Evolutionary conservation across 2,329 filamentous ascomycete species (phyloP).

Genomic region (Stachybotrys echinatus): DNA sequence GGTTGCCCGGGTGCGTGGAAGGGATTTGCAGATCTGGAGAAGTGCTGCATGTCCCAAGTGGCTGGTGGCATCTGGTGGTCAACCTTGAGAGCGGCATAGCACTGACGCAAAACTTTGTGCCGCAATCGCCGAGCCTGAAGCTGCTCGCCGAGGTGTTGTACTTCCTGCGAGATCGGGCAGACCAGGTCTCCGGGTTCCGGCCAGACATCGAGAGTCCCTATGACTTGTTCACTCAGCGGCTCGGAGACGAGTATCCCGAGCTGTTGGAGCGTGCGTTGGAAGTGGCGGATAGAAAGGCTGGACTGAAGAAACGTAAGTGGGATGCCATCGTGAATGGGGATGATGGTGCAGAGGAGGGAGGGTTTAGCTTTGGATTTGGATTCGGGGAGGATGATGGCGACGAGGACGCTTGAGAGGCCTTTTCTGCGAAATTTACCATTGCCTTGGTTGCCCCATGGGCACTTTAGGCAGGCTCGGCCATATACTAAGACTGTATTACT

Average conservation of each 20-base stretch:
- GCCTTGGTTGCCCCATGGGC: not conserved
- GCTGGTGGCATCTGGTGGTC: slow-evolving; percentile 96
- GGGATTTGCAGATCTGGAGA: slow-evolving; percentile 81
- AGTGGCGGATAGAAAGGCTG: slow-evolving; percentile 57
- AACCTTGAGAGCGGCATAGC: slow-evolving; percentile 83
- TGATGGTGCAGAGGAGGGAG: slow-evolving; percentile 26
- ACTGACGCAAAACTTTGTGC: slow-evolving; percentile 93
- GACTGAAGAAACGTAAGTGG: slow-evolving; percentile 75
- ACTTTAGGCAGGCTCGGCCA: not conserved
- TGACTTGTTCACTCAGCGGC: slow-evolving; percentile 64
- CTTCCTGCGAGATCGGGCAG: slow-evolving; percentile 75
- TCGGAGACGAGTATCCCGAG: slow-evolving; percentile 59
- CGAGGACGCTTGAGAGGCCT: slow-evolving; percentile 32
- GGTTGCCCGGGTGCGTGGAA: slow-evolving; percentile 72
- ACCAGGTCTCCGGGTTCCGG: slow-evolving; percentile 83
- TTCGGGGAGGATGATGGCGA: slow-evolving; percentile 40
- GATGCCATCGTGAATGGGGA: slow-evolving; percentile 58
- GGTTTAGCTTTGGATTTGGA: slow-evolving; percentile 53
- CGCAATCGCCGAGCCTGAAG: slow-evolving; percentile 44
- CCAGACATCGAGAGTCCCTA: slow-evolving; percentile 68
- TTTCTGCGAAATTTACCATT: not conserved
- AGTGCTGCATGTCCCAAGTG: slow-evolving; percentile 84
- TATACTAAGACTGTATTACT: not conserved
- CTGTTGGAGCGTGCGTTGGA: slow-evolving; percentile 61
- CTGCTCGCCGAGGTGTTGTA: slow-evolving; percentile 70